Conservation (phyloP, 1,284 basidiomycete species). For the Boletellus dicymbophilus region DNA sequence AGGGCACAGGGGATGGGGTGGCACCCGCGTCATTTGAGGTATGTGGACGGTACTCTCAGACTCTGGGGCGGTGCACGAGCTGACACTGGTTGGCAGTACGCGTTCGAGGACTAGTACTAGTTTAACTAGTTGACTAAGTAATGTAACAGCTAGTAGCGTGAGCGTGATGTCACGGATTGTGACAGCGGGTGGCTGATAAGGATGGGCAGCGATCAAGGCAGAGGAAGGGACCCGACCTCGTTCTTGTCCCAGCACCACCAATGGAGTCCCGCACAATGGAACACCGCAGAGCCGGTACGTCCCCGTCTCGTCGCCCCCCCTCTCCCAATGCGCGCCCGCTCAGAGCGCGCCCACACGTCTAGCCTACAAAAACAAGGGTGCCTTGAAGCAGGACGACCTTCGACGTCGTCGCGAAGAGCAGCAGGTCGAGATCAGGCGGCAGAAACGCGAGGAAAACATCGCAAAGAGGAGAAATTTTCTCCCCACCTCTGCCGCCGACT, state of each 20-base stretch:
- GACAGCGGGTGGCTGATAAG: constrained; percentile 31
- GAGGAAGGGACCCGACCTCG: constrained; percentile 25
- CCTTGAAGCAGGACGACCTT: constrained; percentile 83
- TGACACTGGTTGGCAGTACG: constrained; percentile 19
- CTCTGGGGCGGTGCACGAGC: constrained; percentile 44
- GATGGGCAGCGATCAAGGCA: constrained; percentile 1
- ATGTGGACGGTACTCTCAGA: constrained; percentile 67
- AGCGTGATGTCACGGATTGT: constrained; percentile 26
- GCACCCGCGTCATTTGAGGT: constrained; percentile 83
- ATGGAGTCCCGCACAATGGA: constrained; percentile 66
- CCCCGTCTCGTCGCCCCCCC: background rate
- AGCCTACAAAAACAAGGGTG: constrained; percentile 81
- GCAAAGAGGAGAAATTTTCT: constrained; percentile 95
- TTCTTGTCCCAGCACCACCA: constrained; percentile 17
- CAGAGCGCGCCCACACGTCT: constrained; percentile 17
- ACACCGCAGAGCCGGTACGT: constrained; percentile 64
- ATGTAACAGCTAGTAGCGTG: background rate
- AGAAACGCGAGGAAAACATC: constrained; percentile 97
- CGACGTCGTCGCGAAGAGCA: constrained; percentile 95
- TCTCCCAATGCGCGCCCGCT: background rate
- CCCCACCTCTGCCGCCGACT: constrained; percentile 71
- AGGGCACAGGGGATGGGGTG: constrained; percentile 73
- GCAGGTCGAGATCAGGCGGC: constrained; percentile 95
- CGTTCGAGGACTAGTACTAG: constrained; percentile 13
- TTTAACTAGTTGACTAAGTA: background rate